These are phyloP conservation scores for Fusarium sp. DNA, from an alignment of 2,329 filamentous ascomycete genomes.

Conservation along the genomic window DNA sequence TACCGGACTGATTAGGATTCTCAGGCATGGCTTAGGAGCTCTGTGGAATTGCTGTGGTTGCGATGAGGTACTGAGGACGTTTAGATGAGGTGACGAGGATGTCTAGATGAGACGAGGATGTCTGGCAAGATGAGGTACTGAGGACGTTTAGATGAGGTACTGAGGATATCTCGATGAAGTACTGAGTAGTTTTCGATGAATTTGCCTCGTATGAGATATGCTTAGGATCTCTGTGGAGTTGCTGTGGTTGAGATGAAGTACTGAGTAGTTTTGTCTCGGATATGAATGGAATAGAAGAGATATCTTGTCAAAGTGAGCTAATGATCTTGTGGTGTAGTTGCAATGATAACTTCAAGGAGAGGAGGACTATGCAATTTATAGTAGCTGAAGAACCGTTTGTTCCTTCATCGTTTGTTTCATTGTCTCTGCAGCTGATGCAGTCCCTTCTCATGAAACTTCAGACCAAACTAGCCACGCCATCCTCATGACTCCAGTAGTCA, in stretches of 20 bases:
- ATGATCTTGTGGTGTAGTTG: neutral
- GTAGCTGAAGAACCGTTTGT: neutral
- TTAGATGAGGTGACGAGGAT: too few species aligned
- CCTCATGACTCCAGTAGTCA: neutral
- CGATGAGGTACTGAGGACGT: neutral
- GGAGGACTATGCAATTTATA: conserved; percentile 10
- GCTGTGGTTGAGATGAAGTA: neutral
- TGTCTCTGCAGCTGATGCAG: neutral
- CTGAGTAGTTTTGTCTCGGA: neutral
- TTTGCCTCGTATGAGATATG: neutral
- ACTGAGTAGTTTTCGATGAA: neutral
- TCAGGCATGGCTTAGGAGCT: neutral
- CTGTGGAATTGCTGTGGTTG: neutral
- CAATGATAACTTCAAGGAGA: neutral
- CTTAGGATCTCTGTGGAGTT: neutral
- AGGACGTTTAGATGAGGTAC: neutral
- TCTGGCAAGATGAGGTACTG: neutral
- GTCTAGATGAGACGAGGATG: too few species aligned
- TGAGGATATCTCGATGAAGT: neutral
- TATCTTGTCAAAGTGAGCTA: neutral
- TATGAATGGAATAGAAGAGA: neutral
- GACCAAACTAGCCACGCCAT: neutral
- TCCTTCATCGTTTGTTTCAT: neutral
- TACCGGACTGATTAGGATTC: neutral
- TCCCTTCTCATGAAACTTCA: neutral